Evolutionary conservation across 805 yeast genomes (phyloP), one percentile per base, ranked within the genome.

Genomic region (Wickerhamiella azyma): DNA sequence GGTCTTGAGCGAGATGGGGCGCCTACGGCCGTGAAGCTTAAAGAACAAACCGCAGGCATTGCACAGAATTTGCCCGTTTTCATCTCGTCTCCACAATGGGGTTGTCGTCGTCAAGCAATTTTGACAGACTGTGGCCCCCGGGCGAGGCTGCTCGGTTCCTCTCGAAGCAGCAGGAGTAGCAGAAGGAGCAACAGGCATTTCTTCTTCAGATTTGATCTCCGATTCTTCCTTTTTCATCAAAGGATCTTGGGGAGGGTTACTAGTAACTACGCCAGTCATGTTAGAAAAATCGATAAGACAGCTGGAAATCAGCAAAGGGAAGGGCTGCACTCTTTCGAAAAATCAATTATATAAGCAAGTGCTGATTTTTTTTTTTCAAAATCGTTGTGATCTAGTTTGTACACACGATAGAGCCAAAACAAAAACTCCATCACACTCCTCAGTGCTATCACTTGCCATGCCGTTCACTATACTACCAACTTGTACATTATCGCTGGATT

Each of bases 71-170:
- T 79, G 81, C 13, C 94, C 94, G 9, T 83, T 76, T 57, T 86
- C 96, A 64, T 88, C 96, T 52, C 96, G 71, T 63, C 96, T 74
- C 96, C 96, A 88, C 26, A 88, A 67, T 1, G 97, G 96, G 2
- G 97, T 88, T 1, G 92, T 88, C 48, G 85, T 82, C 1, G 97
- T 88, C 57, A 80, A 75, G 66, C 97, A 88, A 63, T 88, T 88
- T 55, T 81, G 84, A 62, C 97, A 88, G 39, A 46, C 45, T 6
- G 48, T 46, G 5, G 41, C 19, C 5, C 48, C 48, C 16, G 48
- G 48, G 17, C 38, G 43, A 13, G 48, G 48, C 45, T 40, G 45
- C 19, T 41, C 48, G 33, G 37, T 41, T 6, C 48, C 48, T 14
- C 41, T 39, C 4, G 39, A 26, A 13, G 48, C 43, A 18, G 50